A percentile compares a stretch with the other conserved stretches of the same genome.
These are phyloP conservation scores for Cylindrotheca closterium DNA, from an alignment of 108 stramenopile genomes.

Conservation along the genomic window DNA sequence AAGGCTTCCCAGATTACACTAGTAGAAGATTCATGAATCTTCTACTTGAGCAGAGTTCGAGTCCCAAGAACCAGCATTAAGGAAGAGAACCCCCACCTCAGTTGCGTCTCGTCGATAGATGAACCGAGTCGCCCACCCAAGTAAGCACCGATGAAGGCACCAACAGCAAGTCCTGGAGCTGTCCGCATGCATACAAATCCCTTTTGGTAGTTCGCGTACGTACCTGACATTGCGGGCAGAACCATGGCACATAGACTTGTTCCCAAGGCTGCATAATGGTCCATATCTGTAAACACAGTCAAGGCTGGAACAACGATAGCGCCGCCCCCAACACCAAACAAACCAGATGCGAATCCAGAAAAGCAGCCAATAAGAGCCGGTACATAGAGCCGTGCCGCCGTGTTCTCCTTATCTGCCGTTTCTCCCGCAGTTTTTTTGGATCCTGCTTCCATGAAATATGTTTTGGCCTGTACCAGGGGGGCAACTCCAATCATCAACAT, in stretches of 20 bases:
- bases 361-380: conserved; percentile 50
- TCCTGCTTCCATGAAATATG: conserved; percentile 37
- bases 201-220: conserved; percentile 61
- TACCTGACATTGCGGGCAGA: conserved; percentile 75
- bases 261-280: conserved; percentile 87
- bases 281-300: conserved; percentile 66
- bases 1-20: no score
- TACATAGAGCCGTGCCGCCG: conserved; percentile 31
- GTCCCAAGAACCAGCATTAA: conserved; percentile 72
- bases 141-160: conserved; percentile 82
- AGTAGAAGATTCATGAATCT: background rate
- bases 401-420: background rate
- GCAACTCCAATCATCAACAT: conserved; percentile 86
- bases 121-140: conserved; percentile 67
- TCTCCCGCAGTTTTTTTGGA: conserved; percentile 3
- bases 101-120: conserved; percentile 57
- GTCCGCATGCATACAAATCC: conserved; percentile 78
- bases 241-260: conserved; percentile 83
- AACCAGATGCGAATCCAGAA: conserved; percentile 75
- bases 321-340: conserved; percentile 94
- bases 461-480: conserved; percentile 76
- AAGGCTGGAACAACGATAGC: conserved; percentile 88
- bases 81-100: conserved; percentile 72
- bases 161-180: conserved; percentile 74
- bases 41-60: conserved; percentile 29